Percentiles rank a stretch among this genome's conserved stretches.
phyloP scores from a whole-genome alignment of 352 stramenopile species.

The Globisporangium sylvaticum region DNA sequence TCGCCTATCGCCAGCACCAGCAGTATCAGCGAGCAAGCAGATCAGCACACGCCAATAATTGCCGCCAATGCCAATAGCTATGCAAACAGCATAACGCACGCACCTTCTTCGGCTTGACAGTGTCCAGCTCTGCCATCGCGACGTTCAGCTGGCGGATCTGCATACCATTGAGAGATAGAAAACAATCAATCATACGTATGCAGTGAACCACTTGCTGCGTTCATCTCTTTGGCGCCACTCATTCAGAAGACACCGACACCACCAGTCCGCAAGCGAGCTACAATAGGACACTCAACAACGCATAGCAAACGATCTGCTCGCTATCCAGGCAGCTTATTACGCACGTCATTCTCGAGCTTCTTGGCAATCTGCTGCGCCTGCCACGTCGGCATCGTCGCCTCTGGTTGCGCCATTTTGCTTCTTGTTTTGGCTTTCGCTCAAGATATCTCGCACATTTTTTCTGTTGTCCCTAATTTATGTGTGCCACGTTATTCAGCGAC shows the following conservation, averaged over 20 bases:
- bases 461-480: neutral
- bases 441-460: neutral
- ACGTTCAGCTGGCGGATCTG: conserved; percentile 81
- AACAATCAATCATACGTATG: too few relatives aligned
- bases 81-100: too few relatives aligned
- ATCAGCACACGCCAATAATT: too few relatives aligned
- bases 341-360: conserved; percentile 21
- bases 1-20: conserved; percentile 30
- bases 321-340: neutral
- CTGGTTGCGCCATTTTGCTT: neutral
- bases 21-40: too few relatives aligned
- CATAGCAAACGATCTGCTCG: neutral
- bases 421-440: neutral
- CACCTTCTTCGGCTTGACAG: conserved; percentile 68
- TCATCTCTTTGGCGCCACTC: neutral
- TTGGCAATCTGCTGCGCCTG: conserved; percentile 35
- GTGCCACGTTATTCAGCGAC: neutral
- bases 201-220: neutral
- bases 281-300: neutral
- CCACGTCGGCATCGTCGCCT: conserved; percentile 23
- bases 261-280: neutral
- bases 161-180: neutral
- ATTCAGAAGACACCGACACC: neutral
- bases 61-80: too few relatives aligned
- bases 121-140: conserved; percentile 65